A percentile compares a stretch with the other conserved stretches of the same genome.
phyloP scores from a whole-genome alignment of 75 land plant genomes.

The Isoetes taiwanensis region DNA sequence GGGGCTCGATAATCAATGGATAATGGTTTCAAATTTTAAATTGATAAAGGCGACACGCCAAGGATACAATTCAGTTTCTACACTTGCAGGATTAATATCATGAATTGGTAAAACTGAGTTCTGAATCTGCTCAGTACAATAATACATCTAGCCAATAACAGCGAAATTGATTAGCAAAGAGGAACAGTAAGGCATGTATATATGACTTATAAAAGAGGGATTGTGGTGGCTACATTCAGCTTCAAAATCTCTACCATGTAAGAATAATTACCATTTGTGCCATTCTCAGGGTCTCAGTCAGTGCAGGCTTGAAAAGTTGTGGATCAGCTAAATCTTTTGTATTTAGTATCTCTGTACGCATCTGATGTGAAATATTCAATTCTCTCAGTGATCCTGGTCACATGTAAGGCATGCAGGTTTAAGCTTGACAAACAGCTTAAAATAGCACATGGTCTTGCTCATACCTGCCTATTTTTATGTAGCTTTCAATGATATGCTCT shows the following conservation, averaged over 20 bases:
- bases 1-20: no score
- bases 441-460: neutral
- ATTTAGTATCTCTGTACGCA: constrained; percentile 34
- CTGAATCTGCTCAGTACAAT: no score
- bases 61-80: no score
- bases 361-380: constrained; percentile 43
- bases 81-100: no score
- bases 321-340: constrained; percentile 39
- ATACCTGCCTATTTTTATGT: constrained; percentile 29
- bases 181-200: no score
- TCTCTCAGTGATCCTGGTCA: constrained; percentile 45
- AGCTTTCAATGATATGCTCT: constrained; percentile 40
- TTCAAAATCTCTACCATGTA: neutral
- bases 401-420: neutral
- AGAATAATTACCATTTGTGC: constrained; percentile 34
- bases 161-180: no score
- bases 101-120: no score
- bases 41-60: no score
- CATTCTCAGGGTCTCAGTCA: constrained; percentile 32
- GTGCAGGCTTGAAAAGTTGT: constrained; percentile 36
- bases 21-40: no score
- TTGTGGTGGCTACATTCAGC: no score
- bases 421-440: neutral
- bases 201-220: no score
- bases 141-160: no score